Evolutionary conservation across 495 filamentous ascomycete species (phyloP).

Genomic region (Chaetomium tenue): DNA sequence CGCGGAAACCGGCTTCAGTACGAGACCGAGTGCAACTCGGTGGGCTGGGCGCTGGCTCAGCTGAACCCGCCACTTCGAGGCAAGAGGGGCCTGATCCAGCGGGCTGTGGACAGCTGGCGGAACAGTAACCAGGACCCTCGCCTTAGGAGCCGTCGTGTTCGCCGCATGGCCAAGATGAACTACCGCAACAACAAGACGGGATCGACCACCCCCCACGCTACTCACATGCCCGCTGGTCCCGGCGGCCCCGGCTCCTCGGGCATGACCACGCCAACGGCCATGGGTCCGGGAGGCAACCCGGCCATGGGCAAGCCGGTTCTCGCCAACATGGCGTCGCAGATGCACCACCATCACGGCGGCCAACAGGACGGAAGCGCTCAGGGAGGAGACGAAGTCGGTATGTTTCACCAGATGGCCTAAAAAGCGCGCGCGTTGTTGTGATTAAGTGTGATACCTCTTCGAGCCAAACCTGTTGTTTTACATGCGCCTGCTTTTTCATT

Average conservation of each 20-base stretch:
- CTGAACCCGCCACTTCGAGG: slow-evolving; percentile 86
- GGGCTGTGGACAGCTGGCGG: slow-evolving; percentile 96
- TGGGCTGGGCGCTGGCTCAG: slow-evolving; percentile 94
- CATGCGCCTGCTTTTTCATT: slow-evolving; percentile 22
- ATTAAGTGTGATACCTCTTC: slow-evolving; percentile 54
- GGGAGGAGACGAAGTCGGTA: slow-evolving; percentile 87
- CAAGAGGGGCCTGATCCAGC: slow-evolving; percentile 92
- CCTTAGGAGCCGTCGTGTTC: slow-evolving; percentile 83
- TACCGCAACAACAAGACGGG: slow-evolving; percentile 63
- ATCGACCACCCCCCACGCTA: slow-evolving; percentile 43
- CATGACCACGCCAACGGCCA: slow-evolving; percentile 51
- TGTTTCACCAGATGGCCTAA: slow-evolving; percentile 80
- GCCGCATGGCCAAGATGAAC: slow-evolving; percentile 92
- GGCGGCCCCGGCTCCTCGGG: slow-evolving; percentile 54
- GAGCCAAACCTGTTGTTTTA: slow-evolving; percentile 34
- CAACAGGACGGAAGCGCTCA: slow-evolving; percentile 67
- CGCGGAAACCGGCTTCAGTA: slow-evolving; percentile 91
- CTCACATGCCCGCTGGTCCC: slow-evolving; percentile 37
- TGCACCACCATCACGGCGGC: slow-evolving; percentile 64
- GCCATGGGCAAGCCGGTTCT: slow-evolving; percentile 57
- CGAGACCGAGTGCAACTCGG: slow-evolving; percentile 97
- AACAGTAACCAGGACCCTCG: slow-evolving; percentile 97
- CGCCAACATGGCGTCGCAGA: slow-evolving; percentile 58
- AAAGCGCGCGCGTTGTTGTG: slow-evolving; percentile 46
- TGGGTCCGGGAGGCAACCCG: slow-evolving; percentile 46